A percentile compares a stretch with the other conserved stretches of the same genome.
Conservation (phyloP, 768 basidiomycete species). For the Phaeotremella skinneri region DNA sequence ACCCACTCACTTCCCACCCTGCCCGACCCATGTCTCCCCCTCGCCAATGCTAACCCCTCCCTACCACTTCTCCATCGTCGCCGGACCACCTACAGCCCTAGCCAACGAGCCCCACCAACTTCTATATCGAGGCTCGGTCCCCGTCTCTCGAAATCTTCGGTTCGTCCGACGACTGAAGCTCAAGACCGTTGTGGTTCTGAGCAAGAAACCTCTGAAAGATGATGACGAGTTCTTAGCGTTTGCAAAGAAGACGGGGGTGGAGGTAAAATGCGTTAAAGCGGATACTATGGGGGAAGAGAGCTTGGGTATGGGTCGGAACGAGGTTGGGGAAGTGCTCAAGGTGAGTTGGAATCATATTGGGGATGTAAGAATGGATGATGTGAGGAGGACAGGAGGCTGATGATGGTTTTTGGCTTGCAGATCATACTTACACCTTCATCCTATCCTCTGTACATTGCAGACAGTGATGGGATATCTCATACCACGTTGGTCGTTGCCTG, state of each 20-base stretch:
- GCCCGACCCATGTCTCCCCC: neutral
- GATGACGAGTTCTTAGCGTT: conserved; percentile 23
- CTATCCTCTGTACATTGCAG: conserved; percentile 45
- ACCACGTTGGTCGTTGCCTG: conserved; percentile 40
- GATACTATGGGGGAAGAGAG: conserved; percentile 40
- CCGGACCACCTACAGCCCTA: conserved; percentile 9
- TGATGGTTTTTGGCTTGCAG: conserved; percentile 7
- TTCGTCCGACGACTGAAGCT: conserved; percentile 29
- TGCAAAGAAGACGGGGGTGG: conserved; percentile 25
- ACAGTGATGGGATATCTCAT: conserved; percentile 46
- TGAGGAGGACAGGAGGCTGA: conserved; percentile 1
- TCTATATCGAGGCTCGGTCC: conserved; percentile 40
- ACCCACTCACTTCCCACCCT: neutral
- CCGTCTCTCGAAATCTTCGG: conserved; percentile 31
- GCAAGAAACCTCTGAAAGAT: conserved; percentile 30
- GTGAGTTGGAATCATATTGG: conserved; percentile 13
- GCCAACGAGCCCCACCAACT: conserved; percentile 9
- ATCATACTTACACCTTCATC: conserved; percentile 27
- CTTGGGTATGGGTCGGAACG: conserved; percentile 38
- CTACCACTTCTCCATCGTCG: conserved; percentile 40
- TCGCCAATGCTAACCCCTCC: conserved; percentile 39
- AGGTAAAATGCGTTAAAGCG: conserved; percentile 40
- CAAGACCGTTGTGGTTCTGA: conserved; percentile 28
- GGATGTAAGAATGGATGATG: neutral
- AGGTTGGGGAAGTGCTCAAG: conserved; percentile 41